A percentile compares a stretch with the other conserved stretches of the same genome.
phyloP scores from a whole-genome alignment of 2,329 filamentous ascomycete species.

The Trichoderma aggressivum region DNA sequence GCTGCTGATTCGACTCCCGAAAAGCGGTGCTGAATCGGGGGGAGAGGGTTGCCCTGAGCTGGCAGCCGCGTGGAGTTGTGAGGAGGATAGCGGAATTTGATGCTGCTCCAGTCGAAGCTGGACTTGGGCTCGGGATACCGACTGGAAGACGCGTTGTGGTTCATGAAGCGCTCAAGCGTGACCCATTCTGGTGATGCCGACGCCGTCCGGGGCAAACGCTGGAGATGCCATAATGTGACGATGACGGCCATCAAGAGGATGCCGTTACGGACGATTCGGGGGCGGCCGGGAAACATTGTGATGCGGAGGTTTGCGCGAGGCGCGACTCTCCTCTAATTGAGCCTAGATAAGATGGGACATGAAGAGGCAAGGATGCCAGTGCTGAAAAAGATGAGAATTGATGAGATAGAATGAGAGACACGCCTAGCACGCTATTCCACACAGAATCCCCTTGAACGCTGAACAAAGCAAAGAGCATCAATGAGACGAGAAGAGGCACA shows the following conservation, averaged over 20 bases:
- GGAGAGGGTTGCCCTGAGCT: slow-evolving; percentile 24
- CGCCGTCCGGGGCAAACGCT: neutral
- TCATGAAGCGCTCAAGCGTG: slow-evolving; percentile 33
- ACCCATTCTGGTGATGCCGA: slow-evolving; percentile 9
- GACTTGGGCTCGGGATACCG: slow-evolving; percentile 21
- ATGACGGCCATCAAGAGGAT: neutral
- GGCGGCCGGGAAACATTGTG: slow-evolving; percentile 14
- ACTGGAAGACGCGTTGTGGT: slow-evolving; percentile 20
- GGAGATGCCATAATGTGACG: slow-evolving; percentile 4
- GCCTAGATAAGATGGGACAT: neutral
- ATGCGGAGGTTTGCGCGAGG: neutral
- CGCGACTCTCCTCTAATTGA: neutral
- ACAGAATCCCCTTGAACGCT: neutral
- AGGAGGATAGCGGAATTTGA: slow-evolving; percentile 29
- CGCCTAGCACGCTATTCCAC: neutral
- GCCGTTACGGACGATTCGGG: slow-evolving; percentile 11
- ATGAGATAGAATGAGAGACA: neutral
- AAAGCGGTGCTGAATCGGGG: slow-evolving; percentile 37
- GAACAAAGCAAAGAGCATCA: neutral
- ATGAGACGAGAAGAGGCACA: neutral
- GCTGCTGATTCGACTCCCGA: slow-evolving; percentile 25
- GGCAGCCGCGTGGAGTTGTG: slow-evolving; percentile 28
- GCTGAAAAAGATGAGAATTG: too few species aligned
- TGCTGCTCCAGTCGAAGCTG: slow-evolving; percentile 39
- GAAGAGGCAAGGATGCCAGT: neutral